phyloP scores from a whole-genome alignment of 208 protist species.

The Naegleria lovaniensis region DNA sequence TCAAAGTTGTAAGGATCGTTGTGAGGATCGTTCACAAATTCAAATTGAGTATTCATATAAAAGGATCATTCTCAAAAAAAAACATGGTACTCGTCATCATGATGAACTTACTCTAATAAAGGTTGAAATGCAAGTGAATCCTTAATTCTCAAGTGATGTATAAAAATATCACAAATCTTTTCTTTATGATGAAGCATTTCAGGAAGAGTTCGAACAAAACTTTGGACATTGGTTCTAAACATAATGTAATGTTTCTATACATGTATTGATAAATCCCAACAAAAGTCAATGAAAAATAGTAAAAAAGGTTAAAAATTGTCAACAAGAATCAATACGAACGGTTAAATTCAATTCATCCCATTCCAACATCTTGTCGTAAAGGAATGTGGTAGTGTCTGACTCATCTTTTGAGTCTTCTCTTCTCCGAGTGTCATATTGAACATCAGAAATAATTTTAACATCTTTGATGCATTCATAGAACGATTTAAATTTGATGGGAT shows the following conservation, averaged over 20 bases:
- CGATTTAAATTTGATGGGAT: neutral
- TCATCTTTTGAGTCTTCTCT: neutral
- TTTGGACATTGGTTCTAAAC: neutral
- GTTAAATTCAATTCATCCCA: slow-evolving; percentile 14
- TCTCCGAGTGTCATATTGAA: neutral
- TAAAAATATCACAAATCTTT: slow-evolving; percentile 10
- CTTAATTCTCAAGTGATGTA: neutral
- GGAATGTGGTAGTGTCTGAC: neutral
- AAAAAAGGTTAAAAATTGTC: neutral
- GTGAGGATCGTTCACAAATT: too few relatives aligned
- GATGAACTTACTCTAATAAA: slow-evolving; percentile 22
- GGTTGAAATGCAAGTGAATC: neutral
- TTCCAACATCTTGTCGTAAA: neutral
- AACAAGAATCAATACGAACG: neutral
- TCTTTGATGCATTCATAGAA: neutral
- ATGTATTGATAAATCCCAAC: too few relatives aligned
- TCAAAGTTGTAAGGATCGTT: too few relatives aligned
- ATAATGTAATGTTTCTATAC: neutral
- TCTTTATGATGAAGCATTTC: neutral
- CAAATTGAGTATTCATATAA: too few relatives aligned
- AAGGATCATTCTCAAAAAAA: too few relatives aligned
- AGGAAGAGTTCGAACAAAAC: slow-evolving; percentile 3
- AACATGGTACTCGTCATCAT: too few relatives aligned
- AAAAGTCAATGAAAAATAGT: neutral
- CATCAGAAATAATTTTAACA: neutral